phyloP scores from a whole-genome alignment of 208 protist genomes.

The Entamoeba invadens region DNA sequence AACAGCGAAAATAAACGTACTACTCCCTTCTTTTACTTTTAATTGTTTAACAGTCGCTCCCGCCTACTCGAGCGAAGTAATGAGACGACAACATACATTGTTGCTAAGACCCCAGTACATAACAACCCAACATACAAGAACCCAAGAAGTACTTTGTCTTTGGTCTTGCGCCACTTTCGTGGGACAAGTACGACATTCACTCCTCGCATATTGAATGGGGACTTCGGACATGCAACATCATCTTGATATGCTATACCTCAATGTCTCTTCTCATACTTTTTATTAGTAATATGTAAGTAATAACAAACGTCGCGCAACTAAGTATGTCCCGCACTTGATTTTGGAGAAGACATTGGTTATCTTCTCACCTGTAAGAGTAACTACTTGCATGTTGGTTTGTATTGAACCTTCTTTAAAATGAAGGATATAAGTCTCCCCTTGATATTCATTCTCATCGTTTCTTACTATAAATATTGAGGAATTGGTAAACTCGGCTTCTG shows the following conservation, averaged over 20 bases:
- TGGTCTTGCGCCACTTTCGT: background rate
- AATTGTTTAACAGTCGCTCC: background rate
- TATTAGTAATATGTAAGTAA: no score
- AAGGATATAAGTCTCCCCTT: no score
- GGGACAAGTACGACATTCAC: background rate
- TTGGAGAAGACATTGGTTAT: background rate
- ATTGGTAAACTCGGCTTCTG: background rate
- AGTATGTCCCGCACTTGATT: background rate
- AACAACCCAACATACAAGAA: background rate
- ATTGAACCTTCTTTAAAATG: no score
- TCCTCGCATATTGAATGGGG: background rate
- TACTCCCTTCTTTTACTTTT: background rate
- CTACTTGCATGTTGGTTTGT: no score
- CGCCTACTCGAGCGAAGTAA: background rate
- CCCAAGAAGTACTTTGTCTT: background rate
- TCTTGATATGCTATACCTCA: background rate
- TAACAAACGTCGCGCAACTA: background rate
- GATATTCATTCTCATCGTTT: no score
- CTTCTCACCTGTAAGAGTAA: background rate
- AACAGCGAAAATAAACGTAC: background rate
- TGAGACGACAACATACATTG: background rate
- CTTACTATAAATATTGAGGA: background rate
- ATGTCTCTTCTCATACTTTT: no score
- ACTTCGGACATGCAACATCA: background rate
- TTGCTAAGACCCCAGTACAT: background rate